A percentile compares a stretch with the other conserved stretches of the same genome.
These are phyloP conservation scores for Cryptosporidium xiaoi DNA, from an alignment of 169 alveolate genomes.

Conservation along the genomic window DNA sequence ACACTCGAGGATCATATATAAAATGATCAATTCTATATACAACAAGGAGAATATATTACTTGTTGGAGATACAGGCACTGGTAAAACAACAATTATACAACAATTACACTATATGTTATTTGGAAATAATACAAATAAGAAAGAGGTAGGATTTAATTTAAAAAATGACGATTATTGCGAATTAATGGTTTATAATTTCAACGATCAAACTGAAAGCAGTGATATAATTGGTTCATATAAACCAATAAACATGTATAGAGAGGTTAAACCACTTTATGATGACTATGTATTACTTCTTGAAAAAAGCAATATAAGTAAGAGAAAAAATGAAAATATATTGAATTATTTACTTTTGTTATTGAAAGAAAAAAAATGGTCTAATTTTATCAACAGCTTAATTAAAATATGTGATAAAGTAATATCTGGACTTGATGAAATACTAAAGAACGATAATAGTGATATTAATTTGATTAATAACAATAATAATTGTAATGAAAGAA, in stretches of 20 bases:
- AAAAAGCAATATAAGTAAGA: constrained; percentile 36
- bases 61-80: constrained; percentile 99
- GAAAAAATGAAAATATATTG: constrained; percentile 14
- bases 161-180: constrained; percentile 73
- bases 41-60: constrained; percentile 94
- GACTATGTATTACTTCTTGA: constrained; percentile 33
- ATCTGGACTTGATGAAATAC: constrained; percentile 5
- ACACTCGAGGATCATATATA: constrained; percentile 86
- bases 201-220: constrained; percentile 91
- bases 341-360: neutral
- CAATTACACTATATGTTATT: constrained; percentile 38
- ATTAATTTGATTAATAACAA: neutral
- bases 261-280: constrained; percentile 13
- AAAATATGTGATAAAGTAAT: constrained; percentile 21
- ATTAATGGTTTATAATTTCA: constrained; percentile 92
- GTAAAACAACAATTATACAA: constrained; percentile 96
- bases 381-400: constrained; percentile 14
- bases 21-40: constrained; percentile 83
- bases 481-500: neutral
- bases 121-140: neutral
- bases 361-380: constrained; percentile 16
- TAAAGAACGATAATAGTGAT: neutral
- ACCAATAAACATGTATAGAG: constrained; percentile 76
- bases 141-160: neutral
- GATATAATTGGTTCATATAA: constrained; percentile 90